A percentile compares a stretch with the other conserved stretches of the same genome.
Evolutionary conservation across 202 grass and related monocot genomes (phyloP).

Genomic region (Eragrostis tef): DNA sequence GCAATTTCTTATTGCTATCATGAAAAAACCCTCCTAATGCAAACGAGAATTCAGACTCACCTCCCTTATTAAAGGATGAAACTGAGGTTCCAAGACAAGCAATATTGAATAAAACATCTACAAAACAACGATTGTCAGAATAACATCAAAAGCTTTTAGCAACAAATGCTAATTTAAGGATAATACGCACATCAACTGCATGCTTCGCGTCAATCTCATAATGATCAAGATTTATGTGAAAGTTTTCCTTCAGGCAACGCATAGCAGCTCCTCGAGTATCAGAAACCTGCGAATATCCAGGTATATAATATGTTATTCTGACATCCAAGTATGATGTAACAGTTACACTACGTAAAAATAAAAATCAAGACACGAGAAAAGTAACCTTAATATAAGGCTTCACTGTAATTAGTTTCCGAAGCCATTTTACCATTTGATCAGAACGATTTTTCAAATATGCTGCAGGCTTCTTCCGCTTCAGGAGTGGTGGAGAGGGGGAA

Average conservation of each 20-base stretch:
- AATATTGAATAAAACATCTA: constrained; percentile 9
- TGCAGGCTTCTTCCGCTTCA: background rate
- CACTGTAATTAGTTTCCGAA: background rate
- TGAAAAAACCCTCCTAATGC: no score
- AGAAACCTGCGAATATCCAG: background rate
- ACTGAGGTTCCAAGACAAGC: constrained; percentile 32
- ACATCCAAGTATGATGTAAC: background rate
- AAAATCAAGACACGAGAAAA: background rate
- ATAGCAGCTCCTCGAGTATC: background rate
- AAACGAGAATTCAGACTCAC: constrained; percentile 3
- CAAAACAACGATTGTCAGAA: background rate
- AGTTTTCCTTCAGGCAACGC: background rate
- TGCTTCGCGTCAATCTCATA: background rate
- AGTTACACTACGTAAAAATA: no score
- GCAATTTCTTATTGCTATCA: no score
- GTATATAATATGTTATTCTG: background rate
- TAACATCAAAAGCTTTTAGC: background rate
- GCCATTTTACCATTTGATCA: background rate
- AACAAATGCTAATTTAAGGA: background rate
- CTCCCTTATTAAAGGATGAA: constrained; percentile 36
- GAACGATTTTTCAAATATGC: background rate
- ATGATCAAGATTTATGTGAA: background rate
- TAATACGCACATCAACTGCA: background rate
- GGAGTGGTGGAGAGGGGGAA: no score
- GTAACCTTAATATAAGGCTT: constrained; percentile 10